Percentiles rank a stretch among this genome's conserved stretches.
Conservation (phyloP, 163 green algal genomes). For the Chlorella variabilis region DNA sequence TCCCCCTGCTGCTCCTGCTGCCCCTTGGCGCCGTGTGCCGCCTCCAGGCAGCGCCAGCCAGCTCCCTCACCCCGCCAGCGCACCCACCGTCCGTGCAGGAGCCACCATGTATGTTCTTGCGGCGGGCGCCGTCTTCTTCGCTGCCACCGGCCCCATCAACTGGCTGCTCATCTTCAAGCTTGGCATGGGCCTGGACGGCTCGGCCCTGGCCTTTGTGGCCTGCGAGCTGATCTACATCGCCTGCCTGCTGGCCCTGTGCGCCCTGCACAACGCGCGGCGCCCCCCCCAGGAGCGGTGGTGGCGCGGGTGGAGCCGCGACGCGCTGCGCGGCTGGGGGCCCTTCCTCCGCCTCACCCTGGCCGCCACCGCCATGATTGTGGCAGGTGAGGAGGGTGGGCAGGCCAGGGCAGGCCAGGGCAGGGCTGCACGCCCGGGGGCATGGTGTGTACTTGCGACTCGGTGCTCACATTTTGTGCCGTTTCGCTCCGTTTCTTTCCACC, state of each 20-base stretch:
- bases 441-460: too few relatives aligned
- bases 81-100: not conserved
- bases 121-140: constrained; percentile 1
- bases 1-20: too few relatives aligned
- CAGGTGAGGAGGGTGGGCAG: too few relatives aligned
- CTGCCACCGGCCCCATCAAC: constrained; percentile 25
- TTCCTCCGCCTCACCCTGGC: constrained; percentile 3
- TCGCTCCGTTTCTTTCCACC: too few relatives aligned
- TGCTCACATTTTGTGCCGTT: too few relatives aligned
- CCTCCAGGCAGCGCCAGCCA: too few relatives aligned
- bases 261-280: constrained; percentile 15
- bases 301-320: not conserved
- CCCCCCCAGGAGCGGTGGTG: constrained; percentile 1
- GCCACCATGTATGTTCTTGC: constrained; percentile 15
- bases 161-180: constrained; percentile 25
- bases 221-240: constrained; percentile 1
- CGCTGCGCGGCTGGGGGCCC: constrained; percentile 8
- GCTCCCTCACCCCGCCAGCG: too few relatives aligned
- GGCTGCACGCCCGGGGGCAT: too few relatives aligned
- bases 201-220: constrained; percentile 7
- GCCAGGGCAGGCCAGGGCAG: too few relatives aligned
- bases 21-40: too few relatives aligned
- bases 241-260: not conserved
- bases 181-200: constrained; percentile 27
- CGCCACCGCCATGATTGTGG: constrained; percentile 25